These are phyloP conservation scores for Penicillium atrosanguineum DNA, from an alignment of 495 filamentous ascomycete genomes.

Conservation along the genomic window DNA sequence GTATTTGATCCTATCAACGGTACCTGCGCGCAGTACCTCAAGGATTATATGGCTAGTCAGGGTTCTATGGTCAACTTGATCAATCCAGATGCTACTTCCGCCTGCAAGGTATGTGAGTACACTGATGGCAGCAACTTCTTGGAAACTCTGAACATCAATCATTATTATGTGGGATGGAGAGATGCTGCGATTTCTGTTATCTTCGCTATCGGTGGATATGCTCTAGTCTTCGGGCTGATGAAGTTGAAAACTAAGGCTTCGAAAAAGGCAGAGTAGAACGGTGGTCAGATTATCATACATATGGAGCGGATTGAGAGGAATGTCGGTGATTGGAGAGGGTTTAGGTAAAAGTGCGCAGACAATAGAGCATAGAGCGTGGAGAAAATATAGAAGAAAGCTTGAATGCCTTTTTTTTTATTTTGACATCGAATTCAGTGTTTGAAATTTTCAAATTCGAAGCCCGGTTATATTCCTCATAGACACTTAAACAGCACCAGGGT, in stretches of 20 bases:
- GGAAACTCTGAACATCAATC: conserved; percentile 29
- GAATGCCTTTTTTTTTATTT: too few relatives aligned
- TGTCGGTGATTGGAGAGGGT: too few relatives aligned
- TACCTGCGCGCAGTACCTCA: conserved; percentile 57
- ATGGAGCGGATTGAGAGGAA: too few relatives aligned
- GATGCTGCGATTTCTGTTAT: conserved; percentile 39
- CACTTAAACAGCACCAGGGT: too few relatives aligned
- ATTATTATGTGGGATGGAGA: conserved; percentile 40
- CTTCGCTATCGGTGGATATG: conserved; percentile 34
- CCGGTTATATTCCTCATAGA: too few relatives aligned
- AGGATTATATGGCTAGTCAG: conserved; percentile 38
- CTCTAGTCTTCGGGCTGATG: conserved; percentile 46
- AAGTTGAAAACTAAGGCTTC: conserved; percentile 3
- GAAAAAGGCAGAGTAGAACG: too few relatives aligned
- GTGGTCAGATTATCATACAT: too few relatives aligned
- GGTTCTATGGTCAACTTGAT: conserved; percentile 50
- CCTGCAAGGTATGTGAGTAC: conserved; percentile 58
- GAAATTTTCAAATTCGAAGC: too few relatives aligned
- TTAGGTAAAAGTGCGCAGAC: too few relatives aligned
- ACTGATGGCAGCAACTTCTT: conserved; percentile 34
- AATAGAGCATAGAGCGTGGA: too few relatives aligned
- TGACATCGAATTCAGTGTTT: too few relatives aligned
- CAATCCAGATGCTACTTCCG: conserved; percentile 45
- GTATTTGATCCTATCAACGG: conserved; percentile 45
- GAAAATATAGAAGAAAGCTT: too few relatives aligned